Conservation (phyloP, 2,329 filamentous ascomycete genomes). For the Pezicula neosporulosa region DNA sequence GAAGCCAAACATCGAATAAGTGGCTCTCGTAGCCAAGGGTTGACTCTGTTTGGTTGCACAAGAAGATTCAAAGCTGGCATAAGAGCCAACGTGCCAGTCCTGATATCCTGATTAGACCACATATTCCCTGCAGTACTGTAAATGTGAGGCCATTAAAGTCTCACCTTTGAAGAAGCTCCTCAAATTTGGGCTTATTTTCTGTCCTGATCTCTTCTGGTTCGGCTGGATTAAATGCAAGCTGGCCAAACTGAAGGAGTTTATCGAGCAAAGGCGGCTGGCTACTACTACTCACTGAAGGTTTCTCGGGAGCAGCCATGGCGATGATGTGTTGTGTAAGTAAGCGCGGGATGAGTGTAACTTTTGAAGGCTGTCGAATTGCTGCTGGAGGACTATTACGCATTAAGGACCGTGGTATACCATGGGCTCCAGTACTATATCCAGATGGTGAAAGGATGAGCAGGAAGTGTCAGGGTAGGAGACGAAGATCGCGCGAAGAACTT, state of each 20-base stretch:
- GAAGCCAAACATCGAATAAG: constrained; percentile 55
- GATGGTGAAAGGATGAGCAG: too few relatives aligned
- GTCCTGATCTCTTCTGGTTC: constrained; percentile 12
- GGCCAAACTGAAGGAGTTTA: constrained; percentile 22
- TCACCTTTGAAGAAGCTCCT: constrained; percentile 20
- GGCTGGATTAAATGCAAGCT: constrained; percentile 24
- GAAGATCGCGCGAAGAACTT: too few relatives aligned
- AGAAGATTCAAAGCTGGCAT: constrained; percentile 60
- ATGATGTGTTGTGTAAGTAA: not conserved
- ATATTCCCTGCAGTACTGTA: not conserved
- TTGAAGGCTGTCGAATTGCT: not conserved
- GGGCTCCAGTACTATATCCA: too few relatives aligned
- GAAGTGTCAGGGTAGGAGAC: too few relatives aligned
- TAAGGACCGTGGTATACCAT: too few relatives aligned
- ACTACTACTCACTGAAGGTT: constrained; percentile 1
- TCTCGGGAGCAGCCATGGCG: not conserved
- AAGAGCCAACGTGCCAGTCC: constrained; percentile 48
- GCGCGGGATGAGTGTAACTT: not conserved
- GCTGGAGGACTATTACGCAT: too few relatives aligned
- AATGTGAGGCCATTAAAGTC: not conserved
- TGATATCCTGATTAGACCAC: constrained; percentile 15
- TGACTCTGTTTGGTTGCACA: constrained; percentile 57
- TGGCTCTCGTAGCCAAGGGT: constrained; percentile 55
- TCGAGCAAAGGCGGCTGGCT: constrained; percentile 22
- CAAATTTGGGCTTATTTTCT: constrained; percentile 15